Base-by-base conservation (phyloP, 768 basidiomycete species). In the Tremella fuciformis region DNA sequence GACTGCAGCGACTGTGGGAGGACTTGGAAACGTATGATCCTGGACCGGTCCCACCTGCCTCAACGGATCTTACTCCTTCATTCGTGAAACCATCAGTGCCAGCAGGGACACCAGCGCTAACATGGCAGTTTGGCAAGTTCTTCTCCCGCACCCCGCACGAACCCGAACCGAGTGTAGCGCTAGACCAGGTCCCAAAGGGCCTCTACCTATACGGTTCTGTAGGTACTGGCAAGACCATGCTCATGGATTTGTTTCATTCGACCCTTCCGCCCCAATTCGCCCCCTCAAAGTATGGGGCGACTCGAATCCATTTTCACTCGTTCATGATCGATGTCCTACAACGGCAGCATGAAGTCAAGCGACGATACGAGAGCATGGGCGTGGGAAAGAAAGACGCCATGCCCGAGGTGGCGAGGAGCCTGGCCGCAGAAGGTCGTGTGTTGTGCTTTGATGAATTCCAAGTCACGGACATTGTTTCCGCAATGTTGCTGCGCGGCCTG, bases 261-360 rank as follows among this genome's bases (percentile, higher is more conserved):
- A 85, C 91, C 1, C 84, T 96, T 13, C 77, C 77, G 0, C n/a
- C 51, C 7, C 67, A 69, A 19, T 74, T 71, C 41, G 44, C 53
- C 1, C 41, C 53, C 2, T 55, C 50, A 8, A 59, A 60, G 13
- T 69, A 65, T 44, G 71, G 54, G 2, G 62, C 66, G 1, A 73
- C 69, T 2, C 83, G 96, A 26, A 91, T 97, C 15, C 96, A 99
- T 77, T 99, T 99, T 75, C 93, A 98, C 73, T 90, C 91, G 1
- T 98, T 99, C 81, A 98, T 99, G 96, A 86, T 97, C 62, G 96
- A 99, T 73, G 92, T 97, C 19, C 90, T 97, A 76, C 96, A 94
- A 72, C 86, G 91, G 16, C 71, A 73, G 29, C 71, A 73, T 53
- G 55, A 60, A 44, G 69, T 73, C 8, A 52, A 50, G 47, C 42